Evolutionary conservation across 176 grass and related monocot species (phyloP), one percentile per base, ranked within the genome.

Genomic region (Canna indica): DNA sequence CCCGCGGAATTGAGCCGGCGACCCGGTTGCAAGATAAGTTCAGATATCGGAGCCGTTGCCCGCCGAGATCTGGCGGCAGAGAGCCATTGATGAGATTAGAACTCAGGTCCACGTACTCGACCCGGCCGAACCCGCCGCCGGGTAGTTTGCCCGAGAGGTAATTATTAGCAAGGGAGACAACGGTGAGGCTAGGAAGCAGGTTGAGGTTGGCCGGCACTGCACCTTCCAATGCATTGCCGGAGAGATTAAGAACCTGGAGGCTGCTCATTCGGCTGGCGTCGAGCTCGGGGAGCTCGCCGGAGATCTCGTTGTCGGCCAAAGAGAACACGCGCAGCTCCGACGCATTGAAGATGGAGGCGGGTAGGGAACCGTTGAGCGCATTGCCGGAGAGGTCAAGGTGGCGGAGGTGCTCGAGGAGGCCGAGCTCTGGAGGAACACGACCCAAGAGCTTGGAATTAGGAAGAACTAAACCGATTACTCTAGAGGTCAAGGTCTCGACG

Each of bases 331-430:
- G 88, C 44, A 97, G 84, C 46, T 97, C 88, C 3, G 86, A 45
- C 18, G 82, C 80, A 74, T 84, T 88, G 78, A 90, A 81, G 30
- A 93, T 64, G 0, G 93, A 35, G 0, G 20, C 0, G 1, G 90
- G 95, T 8, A 99, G 20, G 4, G 24, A 68, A 5, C 95, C 84
- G 52, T 64, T 90, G 35, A 99, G 22, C 20, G 18, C 12, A 83
- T 94, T 99, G 38, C 84, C 82, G 27, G 95, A 88, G 70, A 99
- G 79, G 73, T 99, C 95, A 52, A 99, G 72, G 78, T 99, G 90
- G 70, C 85, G 90, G 24, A 94, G 87, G 80, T 94, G 90, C 70
- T 94, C 82, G 72, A 99, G 47, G 56, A 70, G 84, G 60, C 75
- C 82, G 6, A 99, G 79, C 15, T 90, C 90, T 0, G 82, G 66